These are phyloP conservation scores for Turnera subulata DNA, from an alignment of 345 rosid genomes.

Conservation along the genomic window DNA sequence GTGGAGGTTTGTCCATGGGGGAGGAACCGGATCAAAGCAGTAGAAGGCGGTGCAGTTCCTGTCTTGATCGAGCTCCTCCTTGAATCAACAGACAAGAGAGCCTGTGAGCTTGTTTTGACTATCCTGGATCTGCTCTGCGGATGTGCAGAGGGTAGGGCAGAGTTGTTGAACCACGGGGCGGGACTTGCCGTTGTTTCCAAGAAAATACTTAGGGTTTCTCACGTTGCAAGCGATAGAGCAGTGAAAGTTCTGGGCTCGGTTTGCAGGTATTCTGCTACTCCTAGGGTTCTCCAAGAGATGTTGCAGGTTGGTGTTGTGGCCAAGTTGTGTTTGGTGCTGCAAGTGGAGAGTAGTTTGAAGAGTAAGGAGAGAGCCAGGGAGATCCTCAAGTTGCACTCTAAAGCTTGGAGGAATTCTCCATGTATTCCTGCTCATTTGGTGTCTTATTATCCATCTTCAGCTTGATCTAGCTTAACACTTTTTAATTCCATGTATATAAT, in stretches of 20 bases:
- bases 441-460: slow-evolving; percentile 33
- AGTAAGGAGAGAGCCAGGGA: slow-evolving; percentile 43
- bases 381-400: slow-evolving; percentile 34
- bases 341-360: slow-evolving; percentile 28
- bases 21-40: slow-evolving; percentile 52
- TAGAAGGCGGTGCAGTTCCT: slow-evolving; percentile 30
- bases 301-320: slow-evolving; percentile 35
- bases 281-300: slow-evolving; percentile 39
- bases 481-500: too few relatives aligned
- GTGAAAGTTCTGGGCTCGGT: slow-evolving; percentile 34
- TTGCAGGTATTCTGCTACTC: slow-evolving; percentile 31
- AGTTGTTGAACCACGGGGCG: slow-evolving; percentile 32
- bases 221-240: slow-evolving; percentile 36
- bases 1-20: slow-evolving; percentile 51
- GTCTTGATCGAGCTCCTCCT: slow-evolving; percentile 48
- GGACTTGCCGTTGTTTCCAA: slow-evolving; percentile 40
- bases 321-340: slow-evolving; percentile 40
- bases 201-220: slow-evolving; percentile 44
- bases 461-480: not conserved
- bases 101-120: slow-evolving; percentile 37
- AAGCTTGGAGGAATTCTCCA: slow-evolving; percentile 39
- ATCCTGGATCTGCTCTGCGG: slow-evolving; percentile 39
- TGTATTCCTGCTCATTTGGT: slow-evolving; percentile 32
- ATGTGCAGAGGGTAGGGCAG: slow-evolving; percentile 40
- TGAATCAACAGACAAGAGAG: slow-evolving; percentile 28